These are phyloP conservation scores for Phytophthora capsici DNA, from an alignment of 352 stramenopile genomes.

Conservation along the genomic window DNA sequence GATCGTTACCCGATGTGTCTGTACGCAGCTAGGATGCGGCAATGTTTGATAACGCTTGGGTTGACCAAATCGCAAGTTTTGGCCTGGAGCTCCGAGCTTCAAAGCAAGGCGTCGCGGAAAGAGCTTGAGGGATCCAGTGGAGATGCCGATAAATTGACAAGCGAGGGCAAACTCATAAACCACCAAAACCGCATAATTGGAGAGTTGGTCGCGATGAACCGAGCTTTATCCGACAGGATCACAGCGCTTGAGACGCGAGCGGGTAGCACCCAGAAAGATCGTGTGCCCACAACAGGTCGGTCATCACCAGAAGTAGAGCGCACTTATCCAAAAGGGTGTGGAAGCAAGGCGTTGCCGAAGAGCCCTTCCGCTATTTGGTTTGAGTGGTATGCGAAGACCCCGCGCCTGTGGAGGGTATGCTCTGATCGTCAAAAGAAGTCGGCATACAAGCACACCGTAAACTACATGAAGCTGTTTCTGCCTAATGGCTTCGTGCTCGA, in stretches of 20 bases:
- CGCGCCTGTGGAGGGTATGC: slow-evolving; percentile 3
- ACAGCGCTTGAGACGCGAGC: too few relatives aligned
- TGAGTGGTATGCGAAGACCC: slow-evolving; percentile 15
- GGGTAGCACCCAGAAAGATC: too few relatives aligned
- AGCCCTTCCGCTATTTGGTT: not conserved
- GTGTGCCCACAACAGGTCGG: too few relatives aligned
- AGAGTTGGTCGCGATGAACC: slow-evolving; percentile 14
- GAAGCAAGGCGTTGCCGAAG: too few relatives aligned
- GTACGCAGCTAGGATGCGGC: slow-evolving; percentile 1
- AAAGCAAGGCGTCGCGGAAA: not conserved
- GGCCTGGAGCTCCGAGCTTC: slow-evolving; percentile 8
- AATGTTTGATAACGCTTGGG: not conserved
- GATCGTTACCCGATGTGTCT: slow-evolving; percentile 7
- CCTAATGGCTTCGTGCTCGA: slow-evolving; percentile 4
- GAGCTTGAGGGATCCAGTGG: not conserved
- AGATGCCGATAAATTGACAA: not conserved
- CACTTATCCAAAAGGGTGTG: too few relatives aligned
- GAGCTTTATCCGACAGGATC: not conserved
- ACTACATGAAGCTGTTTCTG: slow-evolving; percentile 23
- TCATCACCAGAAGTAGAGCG: not conserved
- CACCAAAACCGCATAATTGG: slow-evolving; percentile 8
- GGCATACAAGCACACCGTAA: slow-evolving; percentile 8
- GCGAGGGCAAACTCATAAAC: slow-evolving; percentile 4
- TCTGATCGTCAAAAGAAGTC: slow-evolving; percentile 7
- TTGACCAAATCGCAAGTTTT: slow-evolving; percentile 9